Conservation (phyloP, 2,329 filamentous ascomycete genomes). For the Cercospora nicotianae region DNA sequence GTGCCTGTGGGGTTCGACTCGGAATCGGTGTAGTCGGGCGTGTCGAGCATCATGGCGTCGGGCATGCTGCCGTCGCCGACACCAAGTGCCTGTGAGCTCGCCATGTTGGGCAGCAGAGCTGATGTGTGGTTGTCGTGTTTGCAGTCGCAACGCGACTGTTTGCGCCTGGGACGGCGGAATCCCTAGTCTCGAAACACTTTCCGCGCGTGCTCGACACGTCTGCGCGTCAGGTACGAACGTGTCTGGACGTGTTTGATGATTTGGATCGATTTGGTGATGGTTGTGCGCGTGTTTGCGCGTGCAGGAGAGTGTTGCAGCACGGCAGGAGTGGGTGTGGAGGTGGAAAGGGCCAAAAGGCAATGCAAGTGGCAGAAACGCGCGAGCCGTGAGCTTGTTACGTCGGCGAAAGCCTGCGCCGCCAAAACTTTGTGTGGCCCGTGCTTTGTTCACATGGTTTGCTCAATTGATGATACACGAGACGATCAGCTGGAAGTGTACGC, state of each 20-base stretch:
- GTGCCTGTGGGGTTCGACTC: slow-evolving; percentile 67
- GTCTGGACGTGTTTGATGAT: slow-evolving; percentile 7
- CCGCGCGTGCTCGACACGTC: slow-evolving; percentile 16
- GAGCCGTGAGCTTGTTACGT: slow-evolving; percentile 3
- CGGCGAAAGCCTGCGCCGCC: not conserved
- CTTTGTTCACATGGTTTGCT: not conserved
- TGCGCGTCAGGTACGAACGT: slow-evolving; percentile 2
- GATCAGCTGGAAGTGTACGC: not conserved
- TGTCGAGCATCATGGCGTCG: slow-evolving; percentile 51
- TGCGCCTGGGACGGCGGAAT: slow-evolving; percentile 18
- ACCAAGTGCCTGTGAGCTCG: slow-evolving; percentile 28
- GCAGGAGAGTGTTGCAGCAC: not conserved
- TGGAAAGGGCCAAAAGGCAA: slow-evolving; percentile 3
- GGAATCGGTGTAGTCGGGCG: slow-evolving; percentile 65
- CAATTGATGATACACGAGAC: not conserved
- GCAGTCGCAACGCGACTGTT: slow-evolving; percentile 13
- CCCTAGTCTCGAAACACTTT: slow-evolving; percentile 8
- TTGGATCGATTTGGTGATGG: slow-evolving; percentile 9
- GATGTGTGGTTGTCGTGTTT: not conserved
- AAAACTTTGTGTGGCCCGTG: slow-evolving; percentile 1
- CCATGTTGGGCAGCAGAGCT: slow-evolving; percentile 25
- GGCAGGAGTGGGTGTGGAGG: slow-evolving; percentile 1
- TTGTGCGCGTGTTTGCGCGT: slow-evolving; percentile 14
- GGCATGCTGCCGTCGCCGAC: slow-evolving; percentile 37
- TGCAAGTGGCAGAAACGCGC: slow-evolving; percentile 1